A percentile compares a stretch with the other conserved stretches of the same genome.
Evolutionary conservation across 2,329 filamentous ascomycete species (phyloP).

Genomic region (Fusarium sp.): DNA sequence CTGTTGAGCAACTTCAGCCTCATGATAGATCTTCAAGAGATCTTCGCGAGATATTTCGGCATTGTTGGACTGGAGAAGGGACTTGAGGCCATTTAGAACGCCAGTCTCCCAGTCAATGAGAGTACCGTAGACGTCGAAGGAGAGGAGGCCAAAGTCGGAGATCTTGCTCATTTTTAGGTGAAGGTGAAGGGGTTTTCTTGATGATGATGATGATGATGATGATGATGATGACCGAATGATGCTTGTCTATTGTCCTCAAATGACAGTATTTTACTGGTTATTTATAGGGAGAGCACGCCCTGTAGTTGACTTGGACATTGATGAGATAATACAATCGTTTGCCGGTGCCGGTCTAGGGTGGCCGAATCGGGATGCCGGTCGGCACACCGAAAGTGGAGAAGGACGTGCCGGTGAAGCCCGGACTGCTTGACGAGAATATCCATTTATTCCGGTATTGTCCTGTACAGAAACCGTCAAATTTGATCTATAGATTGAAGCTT

Average conservation of each 20-base stretch:
- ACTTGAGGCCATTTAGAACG: conserved; percentile 64
- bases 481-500: neutral
- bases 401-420: conserved; percentile 1
- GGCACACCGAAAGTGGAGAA: conserved; percentile 24
- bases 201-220: neutral
- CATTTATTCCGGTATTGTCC: neutral
- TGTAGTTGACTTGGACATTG: conserved; percentile 17
- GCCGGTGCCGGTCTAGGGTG: conserved; percentile 15
- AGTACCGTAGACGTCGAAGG: conserved; percentile 85
- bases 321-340: conserved; percentile 10
- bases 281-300: conserved; percentile 22
- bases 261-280: neutral
- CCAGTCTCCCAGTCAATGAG: conserved; percentile 82
- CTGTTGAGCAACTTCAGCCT: conserved; percentile 63
- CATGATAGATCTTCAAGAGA: conserved; percentile 56
- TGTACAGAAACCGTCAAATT: neutral
- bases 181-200: neutral
- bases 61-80: conserved; percentile 54
- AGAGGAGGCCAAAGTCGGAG: conserved; percentile 58
- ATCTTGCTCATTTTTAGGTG: conserved; percentile 29
- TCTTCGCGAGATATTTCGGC: conserved; percentile 49
- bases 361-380: conserved; percentile 16
- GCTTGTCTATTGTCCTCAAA: neutral
- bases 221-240: neutral
- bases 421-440: neutral